These are phyloP conservation scores for Starmerella khaoyaiensis DNA, from an alignment of 805 yeast genomes.

Conservation along the genomic window DNA sequence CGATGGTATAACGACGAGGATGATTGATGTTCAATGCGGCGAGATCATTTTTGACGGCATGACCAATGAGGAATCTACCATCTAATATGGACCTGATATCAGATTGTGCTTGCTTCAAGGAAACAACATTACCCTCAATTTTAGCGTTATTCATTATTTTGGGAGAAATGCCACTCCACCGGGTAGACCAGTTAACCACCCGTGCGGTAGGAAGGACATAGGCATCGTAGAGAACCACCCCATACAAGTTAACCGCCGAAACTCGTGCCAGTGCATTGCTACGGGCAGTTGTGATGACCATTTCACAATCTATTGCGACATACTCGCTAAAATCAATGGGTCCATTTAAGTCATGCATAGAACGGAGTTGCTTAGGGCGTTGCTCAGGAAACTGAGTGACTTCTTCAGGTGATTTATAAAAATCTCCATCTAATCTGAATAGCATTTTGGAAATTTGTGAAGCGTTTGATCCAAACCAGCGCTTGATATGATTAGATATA, in stretches of 20 bases:
- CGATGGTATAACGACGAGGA: constrained; percentile 62
- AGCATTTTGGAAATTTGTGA: not conserved
- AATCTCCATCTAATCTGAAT: not conserved
- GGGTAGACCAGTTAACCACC: constrained; percentile 66
- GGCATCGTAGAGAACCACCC: constrained; percentile 49
- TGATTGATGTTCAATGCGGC: constrained; percentile 42
- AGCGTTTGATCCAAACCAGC: not conserved
- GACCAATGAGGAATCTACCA: constrained; percentile 67
- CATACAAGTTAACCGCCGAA: constrained; percentile 52
- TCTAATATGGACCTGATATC: constrained; percentile 37
- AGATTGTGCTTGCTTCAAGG: constrained; percentile 53
- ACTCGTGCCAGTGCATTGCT: constrained; percentile 54
- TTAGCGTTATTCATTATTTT: constrained; percentile 43
- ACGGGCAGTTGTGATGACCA: constrained; percentile 53
- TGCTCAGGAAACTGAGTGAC: too few species aligned
- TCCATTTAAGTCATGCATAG: not conserved
- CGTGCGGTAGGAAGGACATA: constrained; percentile 62
- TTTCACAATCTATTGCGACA: constrained; percentile 82
- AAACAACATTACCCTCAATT: constrained; percentile 33
- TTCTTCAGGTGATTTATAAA: not conserved
- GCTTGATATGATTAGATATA: too few species aligned
- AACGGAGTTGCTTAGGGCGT: not conserved
- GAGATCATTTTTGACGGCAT: constrained; percentile 74
- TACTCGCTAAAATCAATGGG: not conserved
- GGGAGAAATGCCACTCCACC: constrained; percentile 75